A percentile compares a stretch with the other conserved stretches of the same genome.
Evolutionary conservation across 495 filamentous ascomycete species (phyloP).

Genomic region (Glarea lozoyensis): DNA sequence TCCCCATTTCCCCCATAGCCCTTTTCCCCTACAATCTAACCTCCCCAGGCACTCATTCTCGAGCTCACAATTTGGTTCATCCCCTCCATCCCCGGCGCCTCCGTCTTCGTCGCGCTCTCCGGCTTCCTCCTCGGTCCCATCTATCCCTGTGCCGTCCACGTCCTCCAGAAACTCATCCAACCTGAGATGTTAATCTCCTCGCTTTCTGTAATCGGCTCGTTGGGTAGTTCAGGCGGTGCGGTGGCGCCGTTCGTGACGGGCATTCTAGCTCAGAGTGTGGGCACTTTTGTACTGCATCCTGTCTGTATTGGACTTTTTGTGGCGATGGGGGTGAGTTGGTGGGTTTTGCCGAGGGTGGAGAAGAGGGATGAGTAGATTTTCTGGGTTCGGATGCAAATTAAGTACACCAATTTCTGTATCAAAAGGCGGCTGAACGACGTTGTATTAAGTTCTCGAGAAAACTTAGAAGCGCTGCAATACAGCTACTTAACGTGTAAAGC

Average conservation of each 20-base stretch:
- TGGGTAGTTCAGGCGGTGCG: constrained; percentile 67
- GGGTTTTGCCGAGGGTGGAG: constrained; percentile 32
- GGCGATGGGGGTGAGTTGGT: constrained; percentile 60
- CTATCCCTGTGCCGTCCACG: constrained; percentile 57
- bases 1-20: too few relatives aligned
- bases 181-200: constrained; percentile 52
- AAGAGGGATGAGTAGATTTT: constrained; percentile 14
- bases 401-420: too few relatives aligned
- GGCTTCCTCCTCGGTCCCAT: constrained; percentile 69
- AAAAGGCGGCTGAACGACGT: too few relatives aligned
- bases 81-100: constrained; percentile 58
- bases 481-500: too few relatives aligned
- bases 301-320: constrained; percentile 56
- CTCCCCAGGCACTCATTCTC: constrained; percentile 52
- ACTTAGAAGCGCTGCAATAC: too few relatives aligned
- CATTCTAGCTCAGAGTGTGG: constrained; percentile 54
- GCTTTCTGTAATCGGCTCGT: constrained; percentile 58
- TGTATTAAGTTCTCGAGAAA: too few relatives aligned
- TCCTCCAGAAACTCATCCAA: constrained; percentile 54
- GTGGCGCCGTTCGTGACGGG: constrained; percentile 67
- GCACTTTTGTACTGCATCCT: constrained; percentile 68
- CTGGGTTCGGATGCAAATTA: too few relatives aligned
- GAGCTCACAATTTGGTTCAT: constrained; percentile 68
- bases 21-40: too few relatives aligned
- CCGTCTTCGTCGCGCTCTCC: constrained; percentile 59